phyloP scores from a whole-genome alignment of 2,329 filamentous ascomycete genomes.

The Arachnopeziza araneosa region DNA sequence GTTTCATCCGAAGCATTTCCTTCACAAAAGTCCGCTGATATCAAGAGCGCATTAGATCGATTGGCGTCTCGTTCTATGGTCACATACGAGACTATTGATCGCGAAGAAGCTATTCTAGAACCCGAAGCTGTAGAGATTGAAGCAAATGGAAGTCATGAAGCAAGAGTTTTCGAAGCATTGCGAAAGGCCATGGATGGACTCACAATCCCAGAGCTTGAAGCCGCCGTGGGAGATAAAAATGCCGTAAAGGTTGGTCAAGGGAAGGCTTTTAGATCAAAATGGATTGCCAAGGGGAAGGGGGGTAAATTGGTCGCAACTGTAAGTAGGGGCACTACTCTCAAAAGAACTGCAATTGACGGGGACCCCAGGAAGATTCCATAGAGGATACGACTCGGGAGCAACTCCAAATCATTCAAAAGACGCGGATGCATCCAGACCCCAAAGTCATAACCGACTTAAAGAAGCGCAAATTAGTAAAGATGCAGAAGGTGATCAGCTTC shows the following conservation, averaged over 20 bases:
- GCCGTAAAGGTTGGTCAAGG: slow-evolving; percentile 82
- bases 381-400: slow-evolving; percentile 73
- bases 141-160: slow-evolving; percentile 73
- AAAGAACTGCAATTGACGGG: not conserved
- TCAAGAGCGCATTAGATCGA: slow-evolving; percentile 87
- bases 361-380: slow-evolving; percentile 57
- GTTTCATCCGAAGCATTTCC: slow-evolving; percentile 67
- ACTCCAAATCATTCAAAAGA: slow-evolving; percentile 66
- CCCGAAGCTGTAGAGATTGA: slow-evolving; percentile 68
- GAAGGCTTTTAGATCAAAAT: slow-evolving; percentile 82
- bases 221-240: slow-evolving; percentile 64
- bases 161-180: slow-evolving; percentile 73
- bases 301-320: slow-evolving; percentile 50
- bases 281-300: slow-evolving; percentile 58
- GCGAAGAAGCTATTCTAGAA: slow-evolving; percentile 72
- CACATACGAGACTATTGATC: slow-evolving; percentile 75
- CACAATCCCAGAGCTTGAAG: slow-evolving; percentile 68
- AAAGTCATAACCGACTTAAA: slow-evolving; percentile 77
- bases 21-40: slow-evolving; percentile 54
- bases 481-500: slow-evolving; percentile 82
- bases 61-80: slow-evolving; percentile 83
- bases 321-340: slow-evolving; percentile 20
- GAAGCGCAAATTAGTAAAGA: slow-evolving; percentile 83
- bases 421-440: slow-evolving; percentile 61
- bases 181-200: slow-evolving; percentile 70